Evolutionary conservation across 2,329 filamentous ascomycete species (phyloP).

Genomic region (Stemphylium beticola): DNA sequence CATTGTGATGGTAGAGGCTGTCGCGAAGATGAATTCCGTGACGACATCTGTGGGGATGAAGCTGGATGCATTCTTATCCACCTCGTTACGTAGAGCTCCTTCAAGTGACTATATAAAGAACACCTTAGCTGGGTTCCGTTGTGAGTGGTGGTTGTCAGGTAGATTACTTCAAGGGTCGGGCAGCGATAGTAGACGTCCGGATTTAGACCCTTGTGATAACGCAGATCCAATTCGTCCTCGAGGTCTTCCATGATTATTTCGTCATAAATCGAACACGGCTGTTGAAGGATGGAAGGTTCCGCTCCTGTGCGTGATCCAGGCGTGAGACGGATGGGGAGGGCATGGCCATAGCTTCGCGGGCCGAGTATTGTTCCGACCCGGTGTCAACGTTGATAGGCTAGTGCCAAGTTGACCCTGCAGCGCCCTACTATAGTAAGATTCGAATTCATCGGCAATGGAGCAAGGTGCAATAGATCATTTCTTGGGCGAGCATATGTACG

Average conservation of each 20-base stretch:
- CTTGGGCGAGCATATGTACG: neutral
- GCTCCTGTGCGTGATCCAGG: conserved; percentile 6
- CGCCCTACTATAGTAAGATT: neutral
- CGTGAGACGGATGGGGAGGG: conserved; percentile 4
- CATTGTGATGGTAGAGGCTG: conserved; percentile 40
- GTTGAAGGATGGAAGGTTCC: conserved; percentile 6
- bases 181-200: conserved; percentile 44
- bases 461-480: neutral
- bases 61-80: conserved; percentile 35
- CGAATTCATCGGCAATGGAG: conserved; percentile 3
- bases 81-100: conserved; percentile 38
- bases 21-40: conserved; percentile 43
- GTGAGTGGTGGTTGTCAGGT: conserved; percentile 1
- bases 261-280: neutral
- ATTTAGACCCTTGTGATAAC: conserved; percentile 34
- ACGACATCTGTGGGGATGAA: conserved; percentile 39
- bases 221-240: conserved; percentile 42
- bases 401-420: conserved; percentile 10
- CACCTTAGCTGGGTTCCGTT: conserved; percentile 21
- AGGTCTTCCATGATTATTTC: conserved; percentile 34
- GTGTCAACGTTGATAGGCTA: conserved; percentile 1
- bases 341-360: neutral
- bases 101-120: conserved; percentile 30
- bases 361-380: neutral
- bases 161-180: conserved; percentile 34